A percentile compares a stretch with the other conserved stretches of the same genome.
phyloP scores from a whole-genome alignment of 371 early-diverging fungal genomes.

The Dinochytrium kinnereticum region DNA sequence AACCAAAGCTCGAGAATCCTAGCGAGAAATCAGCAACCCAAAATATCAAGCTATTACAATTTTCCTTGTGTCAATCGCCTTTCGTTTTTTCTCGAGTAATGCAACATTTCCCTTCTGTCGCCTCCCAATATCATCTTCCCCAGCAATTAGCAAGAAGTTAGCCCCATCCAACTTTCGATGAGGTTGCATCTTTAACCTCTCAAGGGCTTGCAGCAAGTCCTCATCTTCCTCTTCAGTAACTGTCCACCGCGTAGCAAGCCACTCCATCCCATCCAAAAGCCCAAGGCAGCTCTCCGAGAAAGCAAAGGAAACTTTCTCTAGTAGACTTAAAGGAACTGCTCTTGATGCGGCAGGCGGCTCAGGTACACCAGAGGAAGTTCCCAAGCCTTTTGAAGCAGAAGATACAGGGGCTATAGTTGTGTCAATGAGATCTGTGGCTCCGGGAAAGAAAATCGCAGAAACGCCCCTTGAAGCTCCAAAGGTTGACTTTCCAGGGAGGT shows the following conservation, averaged over 20 bases:
- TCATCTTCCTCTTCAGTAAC: conserved; percentile 33
- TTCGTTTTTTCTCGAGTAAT: conserved; percentile 27
- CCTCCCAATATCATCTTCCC: conserved; percentile 17
- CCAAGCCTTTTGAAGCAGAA: not conserved
- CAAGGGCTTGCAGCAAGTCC: conserved; percentile 20
- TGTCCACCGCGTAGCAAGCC: conserved; percentile 59
- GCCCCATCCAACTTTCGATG: conserved; percentile 30
- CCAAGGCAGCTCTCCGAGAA: conserved; percentile 69
- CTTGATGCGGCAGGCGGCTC: conserved; percentile 28
- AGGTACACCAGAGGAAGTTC: conserved; percentile 15
- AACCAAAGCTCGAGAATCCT: conserved; percentile 75
- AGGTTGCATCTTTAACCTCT: conserved; percentile 23
- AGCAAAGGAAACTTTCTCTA: conserved; percentile 64
- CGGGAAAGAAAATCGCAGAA: not conserved
- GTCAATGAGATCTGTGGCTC: conserved; percentile 8
- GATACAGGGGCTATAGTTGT: not conserved
- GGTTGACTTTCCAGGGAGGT: conserved; percentile 11
- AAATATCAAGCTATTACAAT: conserved; percentile 12
- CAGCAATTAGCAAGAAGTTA: conserved; percentile 15
- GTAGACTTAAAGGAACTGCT: conserved; percentile 9
- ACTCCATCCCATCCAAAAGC: conserved; percentile 73
- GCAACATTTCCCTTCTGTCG: conserved; percentile 9
- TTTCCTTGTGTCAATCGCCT: conserved; percentile 26
- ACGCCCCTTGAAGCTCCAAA: not conserved
- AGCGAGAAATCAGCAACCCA: not conserved